A percentile compares a stretch with the other conserved stretches of the same genome.
Evolutionary conservation across 73 alveolate species (phyloP).

Genomic region (Loxodes magnus): DNA sequence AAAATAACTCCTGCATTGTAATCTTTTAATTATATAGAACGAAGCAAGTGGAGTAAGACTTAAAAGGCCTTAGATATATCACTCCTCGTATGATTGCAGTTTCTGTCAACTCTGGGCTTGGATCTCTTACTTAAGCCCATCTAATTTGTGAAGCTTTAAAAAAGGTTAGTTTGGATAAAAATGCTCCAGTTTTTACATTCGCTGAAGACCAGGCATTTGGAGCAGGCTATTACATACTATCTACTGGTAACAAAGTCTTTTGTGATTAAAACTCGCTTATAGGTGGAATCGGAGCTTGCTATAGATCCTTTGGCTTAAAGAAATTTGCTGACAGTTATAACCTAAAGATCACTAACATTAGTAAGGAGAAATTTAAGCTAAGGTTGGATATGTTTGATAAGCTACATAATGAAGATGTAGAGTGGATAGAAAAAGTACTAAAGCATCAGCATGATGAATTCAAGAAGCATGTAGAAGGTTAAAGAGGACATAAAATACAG

Average conservation of each 20-base stretch:
- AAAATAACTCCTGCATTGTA: too few relatives aligned
- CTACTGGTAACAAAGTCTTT: constrained; percentile 9
- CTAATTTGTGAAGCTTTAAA: background rate
- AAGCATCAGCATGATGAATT: background rate
- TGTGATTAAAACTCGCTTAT: constrained; percentile 3
- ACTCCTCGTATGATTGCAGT: constrained; percentile 15
- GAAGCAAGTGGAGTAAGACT: background rate
- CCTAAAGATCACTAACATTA: background rate
- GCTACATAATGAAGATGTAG: background rate
- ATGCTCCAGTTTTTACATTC: constrained; percentile 5
- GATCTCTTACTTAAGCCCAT: constrained; percentile 8
- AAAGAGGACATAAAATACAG: constrained; percentile 6
- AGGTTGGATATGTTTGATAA: constrained; percentile 3
- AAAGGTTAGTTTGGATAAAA: background rate
- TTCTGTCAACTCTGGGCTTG: constrained; percentile 4
- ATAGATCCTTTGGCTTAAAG: background rate
- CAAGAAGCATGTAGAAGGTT: background rate
- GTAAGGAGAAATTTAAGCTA: constrained; percentile 1
- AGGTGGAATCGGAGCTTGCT: background rate
- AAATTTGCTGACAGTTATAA: background rate
- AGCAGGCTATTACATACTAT: constrained; percentile 1
- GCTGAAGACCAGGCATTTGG: constrained; percentile 13
- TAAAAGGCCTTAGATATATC: background rate
- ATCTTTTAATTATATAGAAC: too few relatives aligned
- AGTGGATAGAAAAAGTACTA: background rate